A percentile compares a stretch with the other conserved stretches of the same genome.
Evolutionary conservation across 1,139 yeast genomes (phyloP).

Genomic region (Saccharomyces pastorianus): DNA sequence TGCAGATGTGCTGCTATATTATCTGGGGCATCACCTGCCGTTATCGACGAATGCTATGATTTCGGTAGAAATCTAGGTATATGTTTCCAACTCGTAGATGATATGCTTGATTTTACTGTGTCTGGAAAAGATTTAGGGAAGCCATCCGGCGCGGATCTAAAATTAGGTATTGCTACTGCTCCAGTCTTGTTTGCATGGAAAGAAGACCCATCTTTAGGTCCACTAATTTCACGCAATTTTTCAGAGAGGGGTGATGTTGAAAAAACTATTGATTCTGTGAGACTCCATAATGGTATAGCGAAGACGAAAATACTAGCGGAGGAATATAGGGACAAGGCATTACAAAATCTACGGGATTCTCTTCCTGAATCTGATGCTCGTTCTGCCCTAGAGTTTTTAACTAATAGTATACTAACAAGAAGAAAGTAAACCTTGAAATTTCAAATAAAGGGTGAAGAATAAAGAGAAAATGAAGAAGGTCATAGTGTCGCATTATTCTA

Average conservation of each 20-base stretch:
- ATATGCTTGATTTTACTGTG: conserved; percentile 87
- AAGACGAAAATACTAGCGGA: conserved; percentile 73
- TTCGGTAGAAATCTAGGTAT: conserved; percentile 91
- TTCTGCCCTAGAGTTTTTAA: conserved; percentile 76
- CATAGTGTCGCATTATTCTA: background rate
- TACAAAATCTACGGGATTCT: conserved; percentile 51
- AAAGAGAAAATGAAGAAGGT: background rate
- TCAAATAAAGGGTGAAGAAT: background rate
- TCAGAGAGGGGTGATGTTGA: conserved; percentile 76
- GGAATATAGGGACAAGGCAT: conserved; percentile 67
- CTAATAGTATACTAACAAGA: conserved; percentile 78
- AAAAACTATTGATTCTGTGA: conserved; percentile 65
- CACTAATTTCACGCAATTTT: conserved; percentile 76
- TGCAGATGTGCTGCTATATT: conserved; percentile 90
- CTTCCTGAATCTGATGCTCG: conserved; percentile 87
- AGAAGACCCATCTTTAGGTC: conserved; percentile 75
- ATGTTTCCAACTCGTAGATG: conserved; percentile 94
- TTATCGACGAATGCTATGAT: conserved; percentile 78
- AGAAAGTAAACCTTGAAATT: conserved; percentile 39
- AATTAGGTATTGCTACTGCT: conserved; percentile 92
- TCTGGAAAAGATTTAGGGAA: conserved; percentile 79
- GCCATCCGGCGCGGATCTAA: conserved; percentile 91
- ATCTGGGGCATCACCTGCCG: conserved; percentile 68
- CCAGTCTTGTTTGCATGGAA: conserved; percentile 95
- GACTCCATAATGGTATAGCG: conserved; percentile 62